These are phyloP conservation scores for Cutaneotrichosporon mucoides DNA, from an alignment of 1,284 basidiomycete species.

Conservation along the genomic window DNA sequence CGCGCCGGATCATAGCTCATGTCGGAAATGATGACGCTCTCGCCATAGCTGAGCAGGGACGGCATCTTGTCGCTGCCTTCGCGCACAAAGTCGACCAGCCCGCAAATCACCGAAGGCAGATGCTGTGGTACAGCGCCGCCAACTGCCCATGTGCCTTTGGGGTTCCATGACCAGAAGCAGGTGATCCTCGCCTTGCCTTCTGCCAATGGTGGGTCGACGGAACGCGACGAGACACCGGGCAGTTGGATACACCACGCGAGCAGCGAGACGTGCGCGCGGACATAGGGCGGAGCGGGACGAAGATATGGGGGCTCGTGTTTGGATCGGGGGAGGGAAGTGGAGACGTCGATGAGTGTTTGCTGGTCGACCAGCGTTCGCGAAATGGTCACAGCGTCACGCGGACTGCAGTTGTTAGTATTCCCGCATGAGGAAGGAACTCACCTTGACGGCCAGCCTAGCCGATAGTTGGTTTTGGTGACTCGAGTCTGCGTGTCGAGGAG, in stretches of 20 bases:
- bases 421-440: slow-evolving; percentile 50
- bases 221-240: slow-evolving; percentile 37
- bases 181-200: slow-evolving; percentile 64
- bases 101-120: slow-evolving; percentile 72
- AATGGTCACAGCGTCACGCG: slow-evolving; percentile 88
- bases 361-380: slow-evolving; percentile 76
- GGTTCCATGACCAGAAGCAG: slow-evolving; percentile 93
- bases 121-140: slow-evolving; percentile 62
- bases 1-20: slow-evolving; percentile 72
- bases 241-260: slow-evolving; percentile 89
- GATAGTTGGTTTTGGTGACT: slow-evolving; percentile 83
- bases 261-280: slow-evolving; percentile 81
- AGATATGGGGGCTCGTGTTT: slow-evolving; percentile 87
- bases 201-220: slow-evolving; percentile 45
- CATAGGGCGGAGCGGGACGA: slow-evolving; percentile 88
- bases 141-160: slow-evolving; percentile 82
- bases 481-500: slow-evolving; percentile 79
- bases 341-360: slow-evolving; percentile 81
- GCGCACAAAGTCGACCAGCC: slow-evolving; percentile 70
- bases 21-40: slow-evolving; percentile 72
- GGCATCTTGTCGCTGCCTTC: slow-evolving; percentile 71
- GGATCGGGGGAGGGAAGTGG: slow-evolving; percentile 91
- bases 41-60: slow-evolving; percentile 70
- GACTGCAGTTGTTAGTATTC: slow-evolving; percentile 54
- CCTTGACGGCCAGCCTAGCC: slow-evolving; percentile 94